Evolutionary conservation across 345 rosid genomes (phyloP).

Genomic region (Sisymbrium irio): DNA sequence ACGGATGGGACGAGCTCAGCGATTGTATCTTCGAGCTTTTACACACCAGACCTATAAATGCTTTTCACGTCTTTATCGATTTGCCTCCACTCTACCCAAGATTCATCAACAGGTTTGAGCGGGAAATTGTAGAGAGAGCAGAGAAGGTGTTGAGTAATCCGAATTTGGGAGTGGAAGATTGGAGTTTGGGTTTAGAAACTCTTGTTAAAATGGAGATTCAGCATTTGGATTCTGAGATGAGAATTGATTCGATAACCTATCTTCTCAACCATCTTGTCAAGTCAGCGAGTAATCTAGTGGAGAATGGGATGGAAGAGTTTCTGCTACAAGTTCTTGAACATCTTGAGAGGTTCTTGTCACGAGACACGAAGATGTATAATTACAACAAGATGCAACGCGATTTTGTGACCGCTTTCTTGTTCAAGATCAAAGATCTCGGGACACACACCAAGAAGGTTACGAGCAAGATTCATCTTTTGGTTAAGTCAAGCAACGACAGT

Average conservation of each 20-base stretch:
- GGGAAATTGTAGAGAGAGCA: neutral
- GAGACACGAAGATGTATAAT: neutral
- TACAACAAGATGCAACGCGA: neutral
- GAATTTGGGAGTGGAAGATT: neutral
- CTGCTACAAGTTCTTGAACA: neutral
- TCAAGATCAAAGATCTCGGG: neutral
- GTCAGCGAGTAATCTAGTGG: neutral
- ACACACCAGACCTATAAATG: neutral
- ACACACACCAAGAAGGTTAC: neutral
- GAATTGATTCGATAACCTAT: neutral
- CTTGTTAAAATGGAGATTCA: slow-evolving; percentile 3
- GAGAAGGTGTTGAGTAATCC: slow-evolving; percentile 6
- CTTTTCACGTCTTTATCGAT: neutral
- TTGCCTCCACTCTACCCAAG: neutral
- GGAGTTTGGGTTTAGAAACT: slow-evolving; percentile 6
- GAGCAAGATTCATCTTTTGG: neutral
- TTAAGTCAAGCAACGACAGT: neutral
- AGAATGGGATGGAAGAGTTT: neutral
- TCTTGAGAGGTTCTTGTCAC: neutral
- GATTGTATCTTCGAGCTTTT: slow-evolving; percentile 5
- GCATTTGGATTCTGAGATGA: neutral
- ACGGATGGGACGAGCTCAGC: slow-evolving; percentile 23
- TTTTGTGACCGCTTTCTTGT: neutral
- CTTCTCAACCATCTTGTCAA: neutral
- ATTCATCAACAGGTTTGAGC: neutral